Percentiles rank a stretch among this genome's conserved stretches.
Evolutionary conservation across 2,329 filamentous ascomycete species (phyloP).

Genomic region (Ophiocordyceps australis): DNA sequence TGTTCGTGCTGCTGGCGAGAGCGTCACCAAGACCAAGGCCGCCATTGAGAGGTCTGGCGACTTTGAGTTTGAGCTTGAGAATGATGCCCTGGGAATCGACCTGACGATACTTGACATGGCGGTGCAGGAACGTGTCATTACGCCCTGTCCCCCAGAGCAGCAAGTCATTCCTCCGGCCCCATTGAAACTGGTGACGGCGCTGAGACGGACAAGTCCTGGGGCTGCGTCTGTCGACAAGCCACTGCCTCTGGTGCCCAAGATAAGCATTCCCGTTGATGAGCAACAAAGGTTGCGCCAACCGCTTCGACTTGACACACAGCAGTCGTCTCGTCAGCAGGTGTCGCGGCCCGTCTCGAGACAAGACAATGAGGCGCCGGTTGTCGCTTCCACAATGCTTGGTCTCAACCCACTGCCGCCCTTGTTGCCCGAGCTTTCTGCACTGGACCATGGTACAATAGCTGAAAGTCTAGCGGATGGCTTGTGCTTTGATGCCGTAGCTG

Average conservation of each 20-base stretch:
- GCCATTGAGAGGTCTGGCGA: slow-evolving; percentile 81
- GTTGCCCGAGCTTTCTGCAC: slow-evolving; percentile 37
- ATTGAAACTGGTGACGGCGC: slow-evolving; percentile 16
- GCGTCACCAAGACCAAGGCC: slow-evolving; percentile 68
- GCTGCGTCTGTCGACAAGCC: slow-evolving; percentile 42
- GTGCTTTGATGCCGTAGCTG: slow-evolving; percentile 50
- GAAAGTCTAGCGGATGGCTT: slow-evolving; percentile 8
- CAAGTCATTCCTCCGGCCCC: slow-evolving; percentile 20
- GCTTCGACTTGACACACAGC: too few species aligned
- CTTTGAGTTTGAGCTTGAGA: slow-evolving; percentile 68
- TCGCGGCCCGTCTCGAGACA: slow-evolving; percentile 24
- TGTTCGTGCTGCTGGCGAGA: slow-evolving; percentile 80
- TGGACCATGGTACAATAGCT: slow-evolving; percentile 24
- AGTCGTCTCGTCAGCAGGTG: slow-evolving; percentile 7
- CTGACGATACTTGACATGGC: slow-evolving; percentile 27
- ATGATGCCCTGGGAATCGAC: slow-evolving; percentile 34
- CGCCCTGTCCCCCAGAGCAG: slow-evolving; percentile 13
- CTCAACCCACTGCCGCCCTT: slow-evolving; percentile 31
- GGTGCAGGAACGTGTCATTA: slow-evolving; percentile 13
- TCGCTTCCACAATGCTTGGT: slow-evolving; percentile 27
- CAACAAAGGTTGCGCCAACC: too few species aligned
- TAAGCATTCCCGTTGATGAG: slow-evolving; percentile 20
- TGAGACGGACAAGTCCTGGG: too few species aligned
- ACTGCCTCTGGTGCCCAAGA: slow-evolving; percentile 44
- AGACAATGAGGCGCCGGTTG: slow-evolving; percentile 22